Evolutionary conservation across 1,284 basidiomycete species (phyloP).

Genomic region (Cryptococcus floricola): DNA sequence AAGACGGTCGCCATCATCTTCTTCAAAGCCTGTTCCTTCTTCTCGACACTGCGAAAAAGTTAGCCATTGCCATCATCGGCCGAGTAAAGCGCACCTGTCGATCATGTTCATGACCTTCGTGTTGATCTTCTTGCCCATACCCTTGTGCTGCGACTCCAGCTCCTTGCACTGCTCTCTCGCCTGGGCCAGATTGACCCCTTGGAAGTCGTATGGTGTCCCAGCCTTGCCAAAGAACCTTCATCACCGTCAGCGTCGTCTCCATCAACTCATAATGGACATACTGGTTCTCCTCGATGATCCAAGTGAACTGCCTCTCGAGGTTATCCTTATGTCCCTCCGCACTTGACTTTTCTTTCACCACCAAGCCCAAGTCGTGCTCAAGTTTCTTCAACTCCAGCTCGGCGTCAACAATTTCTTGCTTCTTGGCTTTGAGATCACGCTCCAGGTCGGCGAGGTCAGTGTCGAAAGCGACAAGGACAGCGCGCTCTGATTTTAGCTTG

Average conservation of each 20-base stretch:
- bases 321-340: conserved; percentile 56
- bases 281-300: conserved; percentile 85
- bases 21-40: conserved; percentile 79
- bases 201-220: conserved; percentile 81
- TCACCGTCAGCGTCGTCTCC: neutral
- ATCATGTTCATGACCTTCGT: conserved; percentile 95
- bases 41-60: conserved; percentile 69
- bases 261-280: conserved; percentile 51
- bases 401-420: conserved; percentile 65
- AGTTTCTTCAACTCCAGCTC: conserved; percentile 65
- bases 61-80: neutral
- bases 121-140: conserved; percentile 93
- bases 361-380: conserved; percentile 55
- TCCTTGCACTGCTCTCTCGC: conserved; percentile 68
- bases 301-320: conserved; percentile 78
- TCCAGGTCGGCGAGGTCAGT: conserved; percentile 81
- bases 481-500: conserved; percentile 75
- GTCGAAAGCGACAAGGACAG: conserved; percentile 81
- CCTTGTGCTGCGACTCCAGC: conserved; percentile 74
- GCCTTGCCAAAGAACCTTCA: conserved; percentile 68
- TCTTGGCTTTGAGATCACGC: conserved; percentile 73
- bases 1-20: conserved; percentile 86
- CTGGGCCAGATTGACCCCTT: conserved; percentile 62
- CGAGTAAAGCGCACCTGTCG: conserved; percentile 63
- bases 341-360: conserved; percentile 53